These are phyloP conservation scores for Sporobolomyces pararoseus DNA, from an alignment of 768 basidiomycete species.

Conservation along the genomic window DNA sequence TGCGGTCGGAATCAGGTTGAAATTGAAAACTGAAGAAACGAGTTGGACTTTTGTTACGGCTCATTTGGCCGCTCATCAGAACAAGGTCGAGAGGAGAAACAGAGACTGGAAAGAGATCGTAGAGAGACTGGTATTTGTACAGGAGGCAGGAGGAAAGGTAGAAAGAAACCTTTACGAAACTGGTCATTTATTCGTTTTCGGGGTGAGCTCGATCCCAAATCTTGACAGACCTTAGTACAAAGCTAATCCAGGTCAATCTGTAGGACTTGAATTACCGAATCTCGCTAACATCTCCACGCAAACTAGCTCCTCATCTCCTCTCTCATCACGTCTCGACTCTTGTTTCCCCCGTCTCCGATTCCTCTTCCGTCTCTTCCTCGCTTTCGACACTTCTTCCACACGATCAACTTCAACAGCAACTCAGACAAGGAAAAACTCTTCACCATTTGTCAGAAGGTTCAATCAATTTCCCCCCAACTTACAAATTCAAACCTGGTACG, in stretches of 20 bases:
- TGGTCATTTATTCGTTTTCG: slow-evolving; percentile 86
- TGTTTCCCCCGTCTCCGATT: neutral
- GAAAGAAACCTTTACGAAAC: slow-evolving; percentile 62
- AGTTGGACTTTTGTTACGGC: slow-evolving; percentile 76
- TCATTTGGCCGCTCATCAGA: slow-evolving; percentile 79
- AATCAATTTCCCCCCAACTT: slow-evolving; percentile 79
- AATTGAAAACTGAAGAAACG: slow-evolving; percentile 57
- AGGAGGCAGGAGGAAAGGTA: slow-evolving; percentile 43
- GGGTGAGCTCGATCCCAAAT: slow-evolving; percentile 59
- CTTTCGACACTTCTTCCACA: slow-evolving; percentile 40
- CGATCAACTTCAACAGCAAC: slow-evolving; percentile 53
- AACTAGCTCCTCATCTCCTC: slow-evolving; percentile 52
- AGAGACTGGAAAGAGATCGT: slow-evolving; percentile 79
- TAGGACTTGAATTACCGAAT: slow-evolving; percentile 54
- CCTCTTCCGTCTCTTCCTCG: neutral
- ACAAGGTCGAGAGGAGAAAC: slow-evolving; percentile 63
- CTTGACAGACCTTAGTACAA: neutral
- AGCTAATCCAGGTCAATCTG: neutral
- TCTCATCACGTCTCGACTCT: slow-evolving; percentile 52
- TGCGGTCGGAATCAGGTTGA: slow-evolving; percentile 81
- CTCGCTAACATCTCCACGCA: slow-evolving; percentile 36
- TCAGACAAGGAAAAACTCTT: slow-evolving; percentile 65
- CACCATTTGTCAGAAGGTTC: slow-evolving; percentile 76
- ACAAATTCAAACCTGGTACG: slow-evolving; percentile 66
- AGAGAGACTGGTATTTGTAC: slow-evolving; percentile 71